phyloP scores from a whole-genome alignment of 768 basidiomycete species.

The Leccinellum rugosiceps region DNA sequence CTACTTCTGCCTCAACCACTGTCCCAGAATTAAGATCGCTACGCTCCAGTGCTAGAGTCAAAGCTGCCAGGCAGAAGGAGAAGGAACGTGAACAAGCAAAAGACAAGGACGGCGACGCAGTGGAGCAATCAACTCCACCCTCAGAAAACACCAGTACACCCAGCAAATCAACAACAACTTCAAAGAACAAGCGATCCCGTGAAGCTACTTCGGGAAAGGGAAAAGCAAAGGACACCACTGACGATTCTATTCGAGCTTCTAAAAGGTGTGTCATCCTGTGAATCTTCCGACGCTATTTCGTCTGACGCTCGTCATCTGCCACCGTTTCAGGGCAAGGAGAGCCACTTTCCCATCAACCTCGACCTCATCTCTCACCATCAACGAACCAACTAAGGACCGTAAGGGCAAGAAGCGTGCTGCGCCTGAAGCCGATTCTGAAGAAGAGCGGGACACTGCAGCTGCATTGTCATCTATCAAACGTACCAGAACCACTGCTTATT shows the following conservation, averaged over 20 bases:
- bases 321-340: conserved; percentile 54
- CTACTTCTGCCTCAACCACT: conserved; percentile 33
- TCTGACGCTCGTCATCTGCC: conserved; percentile 31
- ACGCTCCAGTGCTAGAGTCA: conserved; percentile 75
- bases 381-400: conserved; percentile 69
- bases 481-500: conserved; percentile 58
- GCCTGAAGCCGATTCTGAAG: conserved; percentile 65
- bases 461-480: conserved; percentile 58
- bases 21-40: conserved; percentile 53
- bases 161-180: conserved; percentile 32
- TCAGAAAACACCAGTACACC: conserved; percentile 45
- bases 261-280: conserved; percentile 58
- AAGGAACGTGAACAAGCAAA: conserved; percentile 51
- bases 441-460: conserved; percentile 50
- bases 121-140: conserved; percentile 38
- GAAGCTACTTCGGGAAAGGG: conserved; percentile 53
- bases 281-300: conserved; percentile 23
- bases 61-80: conserved; percentile 70
- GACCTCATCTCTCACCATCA: conserved; percentile 56
- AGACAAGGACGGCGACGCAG: conserved; percentile 51
- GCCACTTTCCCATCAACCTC: conserved; percentile 42
- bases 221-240: conserved; percentile 57
- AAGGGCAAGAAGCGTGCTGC: conserved; percentile 94
- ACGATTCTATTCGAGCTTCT: conserved; percentile 48
- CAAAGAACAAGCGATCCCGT: conserved; percentile 50